These are phyloP conservation scores for Gracilaria vermiculophylla DNA, from an alignment of 23 red algal species.

Conservation along the genomic window DNA sequence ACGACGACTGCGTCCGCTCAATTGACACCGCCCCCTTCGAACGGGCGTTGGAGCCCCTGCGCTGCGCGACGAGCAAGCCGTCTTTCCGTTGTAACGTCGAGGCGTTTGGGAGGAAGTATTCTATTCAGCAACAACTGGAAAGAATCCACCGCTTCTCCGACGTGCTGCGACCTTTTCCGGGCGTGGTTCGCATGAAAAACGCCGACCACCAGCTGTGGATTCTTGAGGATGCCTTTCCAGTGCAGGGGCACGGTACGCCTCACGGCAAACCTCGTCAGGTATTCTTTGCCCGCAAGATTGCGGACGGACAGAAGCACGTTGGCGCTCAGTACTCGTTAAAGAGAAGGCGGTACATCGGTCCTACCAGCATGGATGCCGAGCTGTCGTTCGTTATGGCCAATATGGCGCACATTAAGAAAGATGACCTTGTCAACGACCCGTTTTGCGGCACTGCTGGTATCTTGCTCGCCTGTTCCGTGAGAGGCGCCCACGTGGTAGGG, in stretches of 20 bases:
- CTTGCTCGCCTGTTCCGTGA: slow-evolving; percentile 70
- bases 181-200: slow-evolving; percentile 59
- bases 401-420: slow-evolving; percentile 65
- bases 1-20: slow-evolving; percentile 31
- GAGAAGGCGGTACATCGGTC: slow-evolving; percentile 77
- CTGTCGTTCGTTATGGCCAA: slow-evolving; percentile 99
- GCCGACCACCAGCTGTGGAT: slow-evolving; percentile 73
- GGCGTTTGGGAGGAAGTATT: slow-evolving; percentile 66
- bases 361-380: slow-evolving; percentile 97
- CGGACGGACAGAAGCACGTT: slow-evolving; percentile 40
- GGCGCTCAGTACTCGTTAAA: slow-evolving; percentile 68
- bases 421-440: slow-evolving; percentile 83
- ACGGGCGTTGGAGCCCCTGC: slow-evolving; percentile 1
- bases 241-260: slow-evolving; percentile 17
- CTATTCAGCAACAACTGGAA: slow-evolving; percentile 58
- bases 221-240: slow-evolving; percentile 73
- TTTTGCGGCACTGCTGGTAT: slow-evolving; percentile 91
- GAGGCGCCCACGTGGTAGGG: slow-evolving; percentile 75
- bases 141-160: slow-evolving; percentile 64
- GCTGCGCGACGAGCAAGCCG: slow-evolving; percentile 15
- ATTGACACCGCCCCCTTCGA: slow-evolving; percentile 24
- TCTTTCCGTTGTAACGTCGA: slow-evolving; percentile 74
- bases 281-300: slow-evolving; percentile 51
- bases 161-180: slow-evolving; percentile 62
- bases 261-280: slow-evolving; percentile 54